Base-by-base conservation (phyloP, 345 rosid species). In the Ceriops tagal region DNA sequence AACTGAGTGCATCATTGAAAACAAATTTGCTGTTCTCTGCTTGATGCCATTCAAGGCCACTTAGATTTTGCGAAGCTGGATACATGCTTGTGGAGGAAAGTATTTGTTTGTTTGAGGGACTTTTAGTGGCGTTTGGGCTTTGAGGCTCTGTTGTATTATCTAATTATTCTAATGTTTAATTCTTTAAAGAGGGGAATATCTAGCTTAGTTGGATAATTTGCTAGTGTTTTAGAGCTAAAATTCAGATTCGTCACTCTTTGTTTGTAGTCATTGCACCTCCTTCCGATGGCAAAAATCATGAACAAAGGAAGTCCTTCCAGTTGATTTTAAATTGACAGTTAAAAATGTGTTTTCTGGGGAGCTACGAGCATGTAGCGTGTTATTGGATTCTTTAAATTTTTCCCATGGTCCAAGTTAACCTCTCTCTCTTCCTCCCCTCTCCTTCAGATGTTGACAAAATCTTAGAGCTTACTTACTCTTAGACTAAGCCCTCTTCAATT, bases 321-420 rank as follows among this genome's bases (percentile, higher is more conserved):
- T 88, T 72, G 96, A 95, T 75, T 71, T 92, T 74, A 92, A 87
- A 79, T 82, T 88, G 78, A 96, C 98, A 21, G 91, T 90, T 66
- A 92, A 80, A 80, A 96, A 95, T 79, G 84, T 92, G 60, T 63
- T 92, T 31, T 89, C 93, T 43, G 85, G 83, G 83, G 97, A 92
- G 77, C 92, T 91, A 81, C 92, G 86, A 92, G 92, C 87, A 81
- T 63, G 39, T 58, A 34, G 8, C 71, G 30, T 65, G 66, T 67
- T 28, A 3, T n/a, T 6, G 21, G 4, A 3, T 30, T 24, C 65
- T 66, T 55, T 64, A 66, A 6, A 18, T n/a, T 55, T 71, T 60
- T 51, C 68, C 20, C 32, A 9, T 61, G 46, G 20, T 52, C 53
- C 39, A 27, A 35, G 6, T 66, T 61, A 27, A 28, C 10, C 26